phyloP scores from a whole-genome alignment of 2,329 filamentous ascomycete species.

The Huntiella abstrusa region DNA sequence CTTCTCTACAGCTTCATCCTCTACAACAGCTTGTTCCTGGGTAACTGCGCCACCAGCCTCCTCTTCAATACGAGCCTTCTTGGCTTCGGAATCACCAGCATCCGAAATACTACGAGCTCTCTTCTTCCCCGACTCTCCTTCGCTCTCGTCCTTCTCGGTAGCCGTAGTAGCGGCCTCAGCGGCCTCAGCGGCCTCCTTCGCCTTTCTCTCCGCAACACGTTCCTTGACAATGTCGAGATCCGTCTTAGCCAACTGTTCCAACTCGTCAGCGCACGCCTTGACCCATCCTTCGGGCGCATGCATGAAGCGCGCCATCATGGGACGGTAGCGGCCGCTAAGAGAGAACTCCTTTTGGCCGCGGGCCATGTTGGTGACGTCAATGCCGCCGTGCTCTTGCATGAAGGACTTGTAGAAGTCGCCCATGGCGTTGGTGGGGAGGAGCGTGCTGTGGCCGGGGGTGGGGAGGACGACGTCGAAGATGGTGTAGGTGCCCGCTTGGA shows the following conservation, averaged over 20 bases:
- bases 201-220: conserved; percentile 3
- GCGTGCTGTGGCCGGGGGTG: conserved; percentile 74
- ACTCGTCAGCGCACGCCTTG: conserved; percentile 46
- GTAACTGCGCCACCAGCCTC: conserved; percentile 4
- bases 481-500: conserved; percentile 51
- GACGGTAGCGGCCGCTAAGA: conserved; percentile 74
- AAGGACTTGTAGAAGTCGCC: conserved; percentile 71
- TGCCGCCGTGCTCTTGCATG: conserved; percentile 66
- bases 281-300: conserved; percentile 17
- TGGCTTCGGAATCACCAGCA: conserved; percentile 13
- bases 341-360: conserved; percentile 73
- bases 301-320: conserved; percentile 55
- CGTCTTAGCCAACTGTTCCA: conserved; percentile 75
- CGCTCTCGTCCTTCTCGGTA: conserved; percentile 1
- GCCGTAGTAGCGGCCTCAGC: conserved; percentile 11
- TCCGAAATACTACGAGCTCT: conserved; percentile 10
- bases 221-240: conserved; percentile 53
- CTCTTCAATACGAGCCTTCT: conserved; percentile 16
- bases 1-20: conserved; percentile 15
- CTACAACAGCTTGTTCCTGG: conserved; percentile 13
- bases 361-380: conserved; percentile 77
- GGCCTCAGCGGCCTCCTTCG: not conserved
- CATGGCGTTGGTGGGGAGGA: conserved; percentile 70
- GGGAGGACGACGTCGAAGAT: conserved; percentile 85
- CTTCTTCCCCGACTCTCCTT: conserved; percentile 6